phyloP scores from a whole-genome alignment of 805 yeast genomes.

The Monosporozyma solicola region DNA sequence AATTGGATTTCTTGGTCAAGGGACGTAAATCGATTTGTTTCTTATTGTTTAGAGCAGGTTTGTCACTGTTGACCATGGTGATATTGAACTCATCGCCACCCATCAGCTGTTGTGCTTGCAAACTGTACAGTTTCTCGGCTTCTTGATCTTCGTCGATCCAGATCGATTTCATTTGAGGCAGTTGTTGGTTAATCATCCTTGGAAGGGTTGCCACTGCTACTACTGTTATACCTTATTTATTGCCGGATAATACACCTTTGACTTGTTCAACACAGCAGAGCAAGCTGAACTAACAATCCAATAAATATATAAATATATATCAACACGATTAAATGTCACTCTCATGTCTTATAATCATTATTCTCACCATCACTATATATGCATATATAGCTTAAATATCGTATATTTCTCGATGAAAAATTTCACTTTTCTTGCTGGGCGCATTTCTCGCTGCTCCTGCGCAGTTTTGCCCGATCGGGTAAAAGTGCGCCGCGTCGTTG shows the following conservation, averaged over 20 bases:
- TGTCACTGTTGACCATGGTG: slow-evolving; percentile 29
- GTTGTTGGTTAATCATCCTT: slow-evolving; percentile 1
- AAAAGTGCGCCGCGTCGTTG: background rate
- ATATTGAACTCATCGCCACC: slow-evolving; percentile 25
- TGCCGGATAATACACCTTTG: too few relatives aligned
- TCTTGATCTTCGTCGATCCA: slow-evolving; percentile 36
- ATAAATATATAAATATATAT: too few relatives aligned
- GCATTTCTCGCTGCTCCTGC: background rate
- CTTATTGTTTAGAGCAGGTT: slow-evolving; percentile 27
- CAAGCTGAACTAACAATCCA: background rate
- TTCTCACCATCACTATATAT: too few relatives aligned
- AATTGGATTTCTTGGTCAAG: slow-evolving; percentile 10
- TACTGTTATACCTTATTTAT: too few relatives aligned
- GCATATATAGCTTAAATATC: too few relatives aligned
- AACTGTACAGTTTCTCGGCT: slow-evolving; percentile 28
- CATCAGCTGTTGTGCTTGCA: slow-evolving; percentile 25
- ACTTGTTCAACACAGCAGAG: too few relatives aligned
- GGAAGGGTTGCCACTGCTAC: too few relatives aligned
- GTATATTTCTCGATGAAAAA: too few relatives aligned
- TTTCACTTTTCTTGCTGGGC: background rate
- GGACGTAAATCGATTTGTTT: slow-evolving; percentile 33
- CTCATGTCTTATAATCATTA: too few relatives aligned
- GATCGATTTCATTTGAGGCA: slow-evolving; percentile 34
- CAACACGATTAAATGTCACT: too few relatives aligned
- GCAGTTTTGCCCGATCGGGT: background rate